Evolutionary conservation across 495 filamentous ascomycete species (phyloP).

Genomic region (Podospora appendiculata): DNA sequence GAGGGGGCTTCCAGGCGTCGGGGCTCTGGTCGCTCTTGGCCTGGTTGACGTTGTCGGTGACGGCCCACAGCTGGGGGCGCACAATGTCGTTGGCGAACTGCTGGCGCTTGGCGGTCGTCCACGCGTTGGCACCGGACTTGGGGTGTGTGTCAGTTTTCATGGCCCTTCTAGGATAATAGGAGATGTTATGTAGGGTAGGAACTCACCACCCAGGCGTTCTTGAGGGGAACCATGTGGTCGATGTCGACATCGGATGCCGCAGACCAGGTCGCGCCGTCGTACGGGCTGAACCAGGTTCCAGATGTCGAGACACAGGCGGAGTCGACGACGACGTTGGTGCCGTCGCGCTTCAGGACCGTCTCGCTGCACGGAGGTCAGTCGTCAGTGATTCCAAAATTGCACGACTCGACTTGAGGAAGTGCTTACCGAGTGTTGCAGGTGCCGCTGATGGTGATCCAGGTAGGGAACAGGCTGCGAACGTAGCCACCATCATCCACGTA

Average conservation of each 20-base stretch:
- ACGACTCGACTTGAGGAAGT: too few species aligned
- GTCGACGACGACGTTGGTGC: conserved; percentile 43
- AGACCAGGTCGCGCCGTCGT: conserved; percentile 64
- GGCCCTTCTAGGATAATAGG: background rate
- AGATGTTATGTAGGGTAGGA: background rate
- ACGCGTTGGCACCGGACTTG: conserved; percentile 43
- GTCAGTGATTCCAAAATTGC: background rate
- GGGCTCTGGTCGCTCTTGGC: conserved; percentile 61
- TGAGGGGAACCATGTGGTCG: conserved; percentile 68
- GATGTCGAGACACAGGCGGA: conserved; percentile 47
- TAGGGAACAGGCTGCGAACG: conserved; percentile 55
- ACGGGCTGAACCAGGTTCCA: conserved; percentile 58
- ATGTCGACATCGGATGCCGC: conserved; percentile 60
- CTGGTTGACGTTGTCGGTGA: conserved; percentile 68
- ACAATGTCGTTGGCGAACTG: conserved; percentile 65
- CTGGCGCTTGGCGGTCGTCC: conserved; percentile 56
- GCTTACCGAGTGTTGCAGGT: conserved; percentile 46
- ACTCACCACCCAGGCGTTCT: conserved; percentile 63
- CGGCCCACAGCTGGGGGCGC: conserved; percentile 63
- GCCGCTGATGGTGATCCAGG: conserved; percentile 57
- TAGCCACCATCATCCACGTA: conserved; percentile 48
- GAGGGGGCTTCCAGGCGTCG: conserved; percentile 65
- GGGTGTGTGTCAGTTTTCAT: background rate
- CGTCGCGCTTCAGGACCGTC: conserved; percentile 61
- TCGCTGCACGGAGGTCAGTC: conserved; percentile 36